Evolutionary conservation across 2,329 filamentous ascomycete species (phyloP).

Genomic region (Fusarium marasasianum): DNA sequence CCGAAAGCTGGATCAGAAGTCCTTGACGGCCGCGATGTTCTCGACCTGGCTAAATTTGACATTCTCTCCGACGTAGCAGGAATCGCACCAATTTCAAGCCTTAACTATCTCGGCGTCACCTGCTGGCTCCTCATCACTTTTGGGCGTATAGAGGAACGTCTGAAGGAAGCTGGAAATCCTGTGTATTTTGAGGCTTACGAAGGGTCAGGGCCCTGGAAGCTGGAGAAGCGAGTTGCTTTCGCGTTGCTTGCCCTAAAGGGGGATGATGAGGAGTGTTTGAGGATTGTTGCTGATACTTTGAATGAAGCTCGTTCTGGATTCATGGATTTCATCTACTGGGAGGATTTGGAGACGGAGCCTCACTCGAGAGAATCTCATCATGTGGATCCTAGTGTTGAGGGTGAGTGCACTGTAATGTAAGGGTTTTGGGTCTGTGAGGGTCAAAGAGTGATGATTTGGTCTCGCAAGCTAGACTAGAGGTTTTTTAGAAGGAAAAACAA

Average conservation of each 20-base stretch:
- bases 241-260: slow-evolving; percentile 1
- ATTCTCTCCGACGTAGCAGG: slow-evolving; percentile 14
- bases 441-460: not conserved
- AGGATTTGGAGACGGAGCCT: not conserved
- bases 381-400: not conserved
- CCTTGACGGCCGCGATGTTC: not conserved
- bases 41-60: slow-evolving; percentile 42
- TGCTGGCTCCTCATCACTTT: slow-evolving; percentile 39
- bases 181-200: not conserved
- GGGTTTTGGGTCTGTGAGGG: accelerated
- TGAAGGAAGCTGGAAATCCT: slow-evolving; percentile 41
- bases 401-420: not conserved
- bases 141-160: slow-evolving; percentile 40
- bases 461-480: not conserved
- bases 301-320: not conserved
- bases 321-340: slow-evolving; percentile 28
- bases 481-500: not conserved
- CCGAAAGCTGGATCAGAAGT: not conserved
- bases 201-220: not conserved
- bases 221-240: not conserved
- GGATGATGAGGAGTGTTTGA: slow-evolving; percentile 15
- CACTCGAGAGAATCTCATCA: not conserved
- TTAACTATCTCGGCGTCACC: slow-evolving; percentile 49
- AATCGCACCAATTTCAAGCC: slow-evolving; percentile 39
- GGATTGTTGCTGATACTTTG: slow-evolving; percentile 4